phyloP scores from a whole-genome alignment of 139 green algal genomes.

The Picochlorum sp. region DNA sequence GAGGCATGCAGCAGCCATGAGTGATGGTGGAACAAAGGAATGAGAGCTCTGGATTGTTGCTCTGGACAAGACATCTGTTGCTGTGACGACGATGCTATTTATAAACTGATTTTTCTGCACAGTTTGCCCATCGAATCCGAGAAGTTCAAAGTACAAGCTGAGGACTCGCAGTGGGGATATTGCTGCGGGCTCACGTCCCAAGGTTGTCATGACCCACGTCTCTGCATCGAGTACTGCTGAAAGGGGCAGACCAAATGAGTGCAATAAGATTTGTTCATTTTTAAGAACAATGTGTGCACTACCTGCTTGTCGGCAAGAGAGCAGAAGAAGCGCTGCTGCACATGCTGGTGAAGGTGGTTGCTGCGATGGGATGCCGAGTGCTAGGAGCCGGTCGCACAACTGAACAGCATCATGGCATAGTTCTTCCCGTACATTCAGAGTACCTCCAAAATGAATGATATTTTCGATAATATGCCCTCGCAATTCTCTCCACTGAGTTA shows the following conservation, averaged over 20 bases:
- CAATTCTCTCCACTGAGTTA: constrained; percentile 1
- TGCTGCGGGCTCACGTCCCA: constrained; percentile 39
- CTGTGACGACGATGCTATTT: constrained; percentile 11
- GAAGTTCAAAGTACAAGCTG: constrained; percentile 69
- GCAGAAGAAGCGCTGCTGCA: constrained; percentile 20
- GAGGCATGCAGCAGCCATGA: constrained; percentile 28
- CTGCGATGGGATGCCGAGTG: neutral
- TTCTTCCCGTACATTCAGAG: constrained; percentile 25
- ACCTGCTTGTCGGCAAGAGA: constrained; percentile 18
- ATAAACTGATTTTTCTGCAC: constrained; percentile 10
- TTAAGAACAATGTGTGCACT: constrained; percentile 9
- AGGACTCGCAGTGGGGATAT: constrained; percentile 62
- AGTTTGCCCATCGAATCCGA: constrained; percentile 34
- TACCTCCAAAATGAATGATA: constrained; percentile 17
- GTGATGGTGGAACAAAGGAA: constrained; percentile 6
- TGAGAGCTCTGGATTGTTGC: constrained; percentile 13
- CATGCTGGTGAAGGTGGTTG: constrained; percentile 5
- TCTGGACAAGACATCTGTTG: constrained; percentile 10
- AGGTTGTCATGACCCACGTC: constrained; percentile 25
- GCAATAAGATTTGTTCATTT: neutral
- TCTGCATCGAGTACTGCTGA: constrained; percentile 35
- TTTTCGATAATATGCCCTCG: constrained; percentile 5
- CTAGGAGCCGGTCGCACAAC: constrained; percentile 26
- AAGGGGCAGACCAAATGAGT: constrained; percentile 14
- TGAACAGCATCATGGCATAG: constrained; percentile 29